phyloP scores from a whole-genome alignment of 2,329 filamentous ascomycete species.

The Dothideomycetidae sp. region DNA sequence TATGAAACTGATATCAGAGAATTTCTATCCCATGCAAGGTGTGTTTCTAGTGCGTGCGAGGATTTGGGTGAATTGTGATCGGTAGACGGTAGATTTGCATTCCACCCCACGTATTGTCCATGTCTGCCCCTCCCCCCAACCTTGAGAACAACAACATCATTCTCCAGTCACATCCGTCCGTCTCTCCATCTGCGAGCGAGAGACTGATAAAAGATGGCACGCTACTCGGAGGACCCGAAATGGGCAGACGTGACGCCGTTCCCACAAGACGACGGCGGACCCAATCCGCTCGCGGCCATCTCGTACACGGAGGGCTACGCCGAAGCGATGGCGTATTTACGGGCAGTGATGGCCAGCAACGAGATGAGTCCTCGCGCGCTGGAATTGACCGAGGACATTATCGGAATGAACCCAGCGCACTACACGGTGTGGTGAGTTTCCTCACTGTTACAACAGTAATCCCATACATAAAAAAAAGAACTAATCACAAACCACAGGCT shows the following conservation, averaged over 20 bases:
- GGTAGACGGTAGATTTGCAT: too few species aligned
- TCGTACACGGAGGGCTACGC: slow-evolving; percentile 81
- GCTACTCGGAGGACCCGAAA: slow-evolving; percentile 51
- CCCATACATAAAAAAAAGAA: slow-evolving; percentile 3
- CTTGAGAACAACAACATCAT: too few species aligned
- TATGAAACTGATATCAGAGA: too few species aligned
- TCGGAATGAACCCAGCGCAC: slow-evolving; percentile 85
- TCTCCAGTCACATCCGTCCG: too few species aligned
- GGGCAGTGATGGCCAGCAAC: slow-evolving; percentile 79
- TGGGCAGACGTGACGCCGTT: slow-evolving; percentile 82
- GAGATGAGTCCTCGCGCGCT: slow-evolving; percentile 71
- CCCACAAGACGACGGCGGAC: slow-evolving; percentile 63
- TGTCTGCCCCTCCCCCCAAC: too few species aligned
- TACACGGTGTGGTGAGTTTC: slow-evolving; percentile 76
- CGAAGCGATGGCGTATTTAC: slow-evolving; percentile 84
- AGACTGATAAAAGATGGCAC: too few species aligned
- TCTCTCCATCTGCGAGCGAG: too few species aligned
- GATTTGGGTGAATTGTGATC: too few species aligned
- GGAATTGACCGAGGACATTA: slow-evolving; percentile 74
- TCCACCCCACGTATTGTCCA: too few species aligned
- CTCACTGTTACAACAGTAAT: not conserved
- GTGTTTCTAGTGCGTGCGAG: too few species aligned
- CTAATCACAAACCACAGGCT: slow-evolving; percentile 36
- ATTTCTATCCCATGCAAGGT: too few species aligned
- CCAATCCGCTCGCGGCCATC: slow-evolving; percentile 72